A percentile compares a stretch with the other conserved stretches of the same genome.
phyloP scores from a whole-genome alignment of 2,329 filamentous ascomycete genomes.

The Colletotrichum salicis region DNA sequence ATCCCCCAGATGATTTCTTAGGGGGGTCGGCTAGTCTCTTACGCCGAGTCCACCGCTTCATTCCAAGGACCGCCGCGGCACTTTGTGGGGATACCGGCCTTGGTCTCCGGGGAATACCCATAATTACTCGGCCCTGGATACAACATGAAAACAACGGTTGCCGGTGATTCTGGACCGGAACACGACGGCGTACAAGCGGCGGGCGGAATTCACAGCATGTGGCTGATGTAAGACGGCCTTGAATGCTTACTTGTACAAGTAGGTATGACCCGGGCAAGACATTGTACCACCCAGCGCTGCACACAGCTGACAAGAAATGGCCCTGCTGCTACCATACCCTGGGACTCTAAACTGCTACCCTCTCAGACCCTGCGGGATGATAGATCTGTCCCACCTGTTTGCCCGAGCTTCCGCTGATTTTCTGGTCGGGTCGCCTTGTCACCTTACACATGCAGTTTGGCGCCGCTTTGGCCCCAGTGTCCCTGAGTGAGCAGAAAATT shows the following conservation, averaged over 20 bases:
- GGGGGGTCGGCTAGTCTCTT: not conserved
- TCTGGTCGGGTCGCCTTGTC: not conserved
- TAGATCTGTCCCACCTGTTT: constrained; percentile 12
- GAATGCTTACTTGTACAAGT: not conserved
- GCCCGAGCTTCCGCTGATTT: constrained; percentile 3
- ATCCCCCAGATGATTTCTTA: not conserved
- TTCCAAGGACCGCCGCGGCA: not conserved
- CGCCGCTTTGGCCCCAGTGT: not conserved
- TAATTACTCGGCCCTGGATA: constrained; percentile 8
- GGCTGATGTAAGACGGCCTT: constrained; percentile 12
- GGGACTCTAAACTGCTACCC: constrained; percentile 14
- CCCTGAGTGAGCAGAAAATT: constrained; percentile 4
- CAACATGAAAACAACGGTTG: not conserved
- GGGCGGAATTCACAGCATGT: not conserved
- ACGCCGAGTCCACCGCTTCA: not conserved
- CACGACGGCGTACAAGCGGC: not conserved
- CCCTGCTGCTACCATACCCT: not conserved
- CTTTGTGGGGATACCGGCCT: constrained; percentile 9
- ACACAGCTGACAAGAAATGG: not conserved
- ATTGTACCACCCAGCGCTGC: not conserved
- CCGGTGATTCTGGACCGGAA: not conserved
- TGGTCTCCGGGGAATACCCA: constrained; percentile 12
- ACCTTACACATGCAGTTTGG: constrained; percentile 27
- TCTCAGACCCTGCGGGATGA: constrained; percentile 3
- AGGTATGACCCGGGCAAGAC: not conserved